Conservation (phyloP, 257 asterid genomes). For the Marsdenia floribunda region DNA sequence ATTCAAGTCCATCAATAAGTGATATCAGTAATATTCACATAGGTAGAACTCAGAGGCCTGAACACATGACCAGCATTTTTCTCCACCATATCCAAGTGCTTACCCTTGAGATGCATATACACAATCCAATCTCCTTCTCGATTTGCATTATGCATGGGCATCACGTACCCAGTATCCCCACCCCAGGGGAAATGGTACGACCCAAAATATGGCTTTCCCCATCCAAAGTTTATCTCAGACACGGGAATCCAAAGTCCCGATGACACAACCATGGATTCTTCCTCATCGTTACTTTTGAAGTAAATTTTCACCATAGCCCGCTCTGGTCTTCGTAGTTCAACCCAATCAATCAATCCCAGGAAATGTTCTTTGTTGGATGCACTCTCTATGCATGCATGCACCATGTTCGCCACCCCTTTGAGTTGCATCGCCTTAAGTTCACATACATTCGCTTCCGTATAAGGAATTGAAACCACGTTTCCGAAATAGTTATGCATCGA, state of each 20-base stretch:
- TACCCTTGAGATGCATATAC: conserved; percentile 44
- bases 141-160: conserved; percentile 43
- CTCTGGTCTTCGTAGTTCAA: conserved; percentile 43
- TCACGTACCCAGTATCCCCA: conserved; percentile 55
- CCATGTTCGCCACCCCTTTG: conserved; percentile 21
- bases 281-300: conserved; percentile 32
- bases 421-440: conserved; percentile 29
- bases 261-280: conserved; percentile 49
- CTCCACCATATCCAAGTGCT: conserved; percentile 42
- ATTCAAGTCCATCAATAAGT: background rate
- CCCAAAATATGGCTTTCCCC: conserved; percentile 52
- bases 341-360: conserved; percentile 47
- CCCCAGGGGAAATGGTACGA: conserved; percentile 71
- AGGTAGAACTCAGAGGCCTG: conserved; percentile 23
- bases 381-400: conserved; percentile 33
- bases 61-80: conserved; percentile 41
- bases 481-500: conserved; percentile 45
- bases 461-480: conserved; percentile 50
- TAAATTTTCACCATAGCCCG: conserved; percentile 36
- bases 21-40: conserved; percentile 4
- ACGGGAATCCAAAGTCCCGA: conserved; percentile 54
- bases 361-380: conserved; percentile 43
- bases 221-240: conserved; percentile 42
- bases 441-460: conserved; percentile 26
- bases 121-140: conserved; percentile 60